Percentiles rank a stretch among this genome's conserved stretches.
phyloP scores from a whole-genome alignment of 1,139 yeast genomes.

The Scheffersomyces quercinus region DNA sequence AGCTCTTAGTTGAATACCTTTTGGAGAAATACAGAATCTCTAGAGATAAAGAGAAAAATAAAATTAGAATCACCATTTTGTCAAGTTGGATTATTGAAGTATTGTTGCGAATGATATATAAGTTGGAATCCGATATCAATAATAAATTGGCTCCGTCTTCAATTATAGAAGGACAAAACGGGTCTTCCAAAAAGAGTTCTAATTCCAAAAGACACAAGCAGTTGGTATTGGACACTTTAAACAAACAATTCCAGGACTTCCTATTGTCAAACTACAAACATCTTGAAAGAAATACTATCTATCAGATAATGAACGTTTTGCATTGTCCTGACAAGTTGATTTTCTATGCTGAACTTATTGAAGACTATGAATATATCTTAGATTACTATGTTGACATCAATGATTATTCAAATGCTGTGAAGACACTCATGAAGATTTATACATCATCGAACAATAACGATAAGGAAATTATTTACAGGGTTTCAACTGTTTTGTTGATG shows the following conservation, averaged over 20 bases:
- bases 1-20: constrained; percentile 56
- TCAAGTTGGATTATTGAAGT: constrained; percentile 84
- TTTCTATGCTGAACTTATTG: constrained; percentile 64
- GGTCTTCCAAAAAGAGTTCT: neutral
- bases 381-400: constrained; percentile 66
- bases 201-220: constrained; percentile 1
- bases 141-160: constrained; percentile 1
- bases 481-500: constrained; percentile 65
- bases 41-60: constrained; percentile 34
- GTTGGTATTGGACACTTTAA: constrained; percentile 16
- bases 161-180: neutral
- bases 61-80: constrained; percentile 61
- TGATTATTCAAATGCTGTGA: constrained; percentile 74
- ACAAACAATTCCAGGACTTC: constrained; percentile 50
- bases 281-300: constrained; percentile 66
- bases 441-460: constrained; percentile 32
- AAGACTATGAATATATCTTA: constrained; percentile 70
- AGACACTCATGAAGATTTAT: constrained; percentile 51
- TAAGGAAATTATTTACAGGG: constrained; percentile 55
- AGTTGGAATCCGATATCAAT: constrained; percentile 19
- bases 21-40: constrained; percentile 47
- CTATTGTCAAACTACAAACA: constrained; percentile 46
- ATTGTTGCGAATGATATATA: constrained; percentile 27
- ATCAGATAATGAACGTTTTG: constrained; percentile 69
- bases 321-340: constrained; percentile 65